These are phyloP conservation scores for Ceratocystis eucalypticola DNA, from an alignment of 2,329 filamentous ascomycete genomes.

Conservation along the genomic window DNA sequence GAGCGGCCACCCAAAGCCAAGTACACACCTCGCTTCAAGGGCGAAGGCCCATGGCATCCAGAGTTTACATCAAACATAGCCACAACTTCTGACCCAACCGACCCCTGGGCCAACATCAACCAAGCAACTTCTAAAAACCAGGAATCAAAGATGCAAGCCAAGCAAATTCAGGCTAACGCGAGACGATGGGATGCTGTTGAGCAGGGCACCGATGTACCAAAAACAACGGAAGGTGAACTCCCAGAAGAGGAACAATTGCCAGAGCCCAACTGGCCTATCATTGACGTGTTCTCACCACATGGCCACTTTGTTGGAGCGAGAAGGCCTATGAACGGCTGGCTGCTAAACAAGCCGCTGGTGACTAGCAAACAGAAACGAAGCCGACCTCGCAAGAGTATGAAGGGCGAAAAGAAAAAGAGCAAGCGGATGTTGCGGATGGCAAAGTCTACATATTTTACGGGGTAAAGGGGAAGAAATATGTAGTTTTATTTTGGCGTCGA, in stretches of 20 bases:
- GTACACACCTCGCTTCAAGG: constrained; percentile 13
- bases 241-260: neutral
- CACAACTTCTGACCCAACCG: neutral
- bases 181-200: constrained; percentile 18
- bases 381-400: constrained; percentile 58
- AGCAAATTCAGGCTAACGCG: constrained; percentile 18
- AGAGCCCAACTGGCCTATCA: constrained; percentile 41
- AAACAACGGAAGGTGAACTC: neutral
- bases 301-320: constrained; percentile 64
- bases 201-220: constrained; percentile 14
- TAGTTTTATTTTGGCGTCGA: neutral
- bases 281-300: constrained; percentile 76
- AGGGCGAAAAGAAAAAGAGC: constrained; percentile 40
- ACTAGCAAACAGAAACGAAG: constrained; percentile 35
- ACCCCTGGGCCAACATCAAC: constrained; percentile 20
- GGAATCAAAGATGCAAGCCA: neutral
- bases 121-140: constrained; percentile 19
- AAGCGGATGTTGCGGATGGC: constrained; percentile 27
- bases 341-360: constrained; percentile 43
- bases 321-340: constrained; percentile 57
- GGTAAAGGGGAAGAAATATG: neutral
- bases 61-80: constrained; percentile 1
- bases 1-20: constrained; percentile 16
- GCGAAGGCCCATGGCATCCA: constrained; percentile 9
- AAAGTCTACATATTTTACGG: constrained; percentile 14